Percentiles rank a stretch among this genome's conserved stretches.
These are phyloP conservation scores for Geranium rotundifolium DNA, from an alignment of 345 rosid genomes.

Conservation along the genomic window DNA sequence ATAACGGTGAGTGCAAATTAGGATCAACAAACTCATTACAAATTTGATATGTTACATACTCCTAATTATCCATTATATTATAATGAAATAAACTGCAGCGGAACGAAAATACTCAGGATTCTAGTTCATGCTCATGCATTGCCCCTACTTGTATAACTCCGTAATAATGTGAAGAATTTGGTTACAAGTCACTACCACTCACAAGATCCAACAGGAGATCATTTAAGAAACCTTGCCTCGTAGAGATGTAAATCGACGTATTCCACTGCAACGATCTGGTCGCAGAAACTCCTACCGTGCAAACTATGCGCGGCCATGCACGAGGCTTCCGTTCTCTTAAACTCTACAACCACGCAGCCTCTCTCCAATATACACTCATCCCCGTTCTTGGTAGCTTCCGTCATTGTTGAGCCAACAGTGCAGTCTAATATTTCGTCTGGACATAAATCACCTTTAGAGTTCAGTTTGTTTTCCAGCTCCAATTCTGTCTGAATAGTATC, in stretches of 20 bases:
- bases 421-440: constrained; percentile 10
- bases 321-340: constrained; percentile 58
- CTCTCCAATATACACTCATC: constrained; percentile 34
- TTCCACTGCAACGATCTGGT: constrained; percentile 41
- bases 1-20: too few species aligned
- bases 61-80: too few species aligned
- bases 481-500: background rate
- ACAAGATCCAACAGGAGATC: background rate
- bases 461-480: constrained; percentile 9
- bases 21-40: too few species aligned
- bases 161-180: too few species aligned
- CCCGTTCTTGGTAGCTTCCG: constrained; percentile 12
- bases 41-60: too few species aligned
- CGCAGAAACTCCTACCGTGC: constrained; percentile 59
- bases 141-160: too few species aligned
- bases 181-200: background rate
- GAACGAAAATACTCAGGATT: too few species aligned
- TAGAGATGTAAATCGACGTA: constrained; percentile 49
- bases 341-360: constrained; percentile 71
- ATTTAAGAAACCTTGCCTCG: constrained; percentile 34
- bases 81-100: too few species aligned
- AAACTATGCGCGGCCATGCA: constrained; percentile 60
- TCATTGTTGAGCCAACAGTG: too few species aligned
- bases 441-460: constrained; percentile 7
- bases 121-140: background rate